phyloP scores from a whole-genome alignment of 1,284 basidiomycete species.

The Trichosporon asahii region DNA sequence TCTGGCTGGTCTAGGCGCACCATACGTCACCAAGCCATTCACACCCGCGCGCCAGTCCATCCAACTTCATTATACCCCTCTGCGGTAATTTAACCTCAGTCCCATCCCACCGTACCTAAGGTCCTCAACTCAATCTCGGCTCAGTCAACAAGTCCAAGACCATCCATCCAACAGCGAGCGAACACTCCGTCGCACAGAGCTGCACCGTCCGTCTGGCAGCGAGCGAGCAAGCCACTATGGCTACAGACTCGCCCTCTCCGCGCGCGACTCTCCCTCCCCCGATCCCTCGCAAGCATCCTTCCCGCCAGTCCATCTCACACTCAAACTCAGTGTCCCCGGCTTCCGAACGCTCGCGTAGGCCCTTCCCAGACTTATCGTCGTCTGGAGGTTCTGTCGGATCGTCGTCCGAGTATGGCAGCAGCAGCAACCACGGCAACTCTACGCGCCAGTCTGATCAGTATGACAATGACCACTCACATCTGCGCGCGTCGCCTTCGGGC shows the following conservation, averaged over 20 bases:
- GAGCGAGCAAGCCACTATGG: conserved; percentile 5
- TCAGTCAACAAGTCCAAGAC: neutral
- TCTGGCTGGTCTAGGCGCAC: neutral
- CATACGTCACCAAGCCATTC: conserved; percentile 1
- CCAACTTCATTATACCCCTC: neutral
- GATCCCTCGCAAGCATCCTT: conserved; percentile 9
- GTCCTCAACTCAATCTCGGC: conserved; percentile 1
- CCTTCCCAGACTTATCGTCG: conserved; percentile 6
- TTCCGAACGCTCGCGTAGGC: neutral
- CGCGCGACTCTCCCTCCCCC: conserved; percentile 5
- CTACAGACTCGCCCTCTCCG: conserved; percentile 7
- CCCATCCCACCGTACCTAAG: conserved; percentile 1
- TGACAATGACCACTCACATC: neutral
- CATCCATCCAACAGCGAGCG: neutral
- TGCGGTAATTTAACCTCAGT: neutral
- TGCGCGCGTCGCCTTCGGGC: neutral
- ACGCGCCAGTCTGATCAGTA: neutral
- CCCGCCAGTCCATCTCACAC: conserved; percentile 3
- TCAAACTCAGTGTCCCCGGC: conserved; percentile 1
- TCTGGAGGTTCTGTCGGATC: conserved; percentile 6
- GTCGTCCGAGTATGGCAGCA: conserved; percentile 1
- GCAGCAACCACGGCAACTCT: neutral
- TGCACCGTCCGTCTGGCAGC: neutral
- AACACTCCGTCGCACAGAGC: neutral
- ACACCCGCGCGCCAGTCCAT: neutral